Evolutionary conservation across 2,329 filamentous ascomycete genomes (phyloP).

Genomic region (Xylaria sp.): DNA sequence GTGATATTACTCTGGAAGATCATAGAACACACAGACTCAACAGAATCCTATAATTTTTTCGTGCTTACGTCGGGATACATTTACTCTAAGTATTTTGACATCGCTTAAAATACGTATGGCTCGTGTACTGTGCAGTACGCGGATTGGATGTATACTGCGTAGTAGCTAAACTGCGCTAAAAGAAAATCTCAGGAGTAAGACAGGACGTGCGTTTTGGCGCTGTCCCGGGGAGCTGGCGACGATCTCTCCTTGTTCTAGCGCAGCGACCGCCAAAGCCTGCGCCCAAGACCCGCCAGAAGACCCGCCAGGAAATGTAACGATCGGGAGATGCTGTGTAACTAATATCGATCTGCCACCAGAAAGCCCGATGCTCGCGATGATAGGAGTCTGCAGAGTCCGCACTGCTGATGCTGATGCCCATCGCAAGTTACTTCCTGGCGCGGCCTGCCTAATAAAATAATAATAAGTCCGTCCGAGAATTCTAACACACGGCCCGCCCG

Average conservation of each 20-base stretch:
- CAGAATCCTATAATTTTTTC: background rate
- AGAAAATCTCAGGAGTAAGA: background rate
- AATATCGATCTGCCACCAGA: constrained; percentile 36
- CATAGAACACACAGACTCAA: background rate
- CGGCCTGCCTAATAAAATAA: background rate
- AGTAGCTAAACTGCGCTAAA: too few species aligned
- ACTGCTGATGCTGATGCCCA: constrained; percentile 16
- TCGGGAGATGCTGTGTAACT: constrained; percentile 23
- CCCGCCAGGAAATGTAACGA: constrained; percentile 20
- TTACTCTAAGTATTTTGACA: background rate
- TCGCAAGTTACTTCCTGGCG: constrained; percentile 24
- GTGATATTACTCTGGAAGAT: background rate
- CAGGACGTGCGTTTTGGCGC: constrained; percentile 15
- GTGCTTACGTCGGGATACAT: background rate
- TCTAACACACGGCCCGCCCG: constrained; percentile 16
- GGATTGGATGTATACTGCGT: background rate
- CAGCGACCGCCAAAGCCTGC: constrained; percentile 23
- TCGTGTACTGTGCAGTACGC: constrained; percentile 3
- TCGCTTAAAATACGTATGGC: background rate
- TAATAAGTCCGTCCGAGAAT: constrained; percentile 14
- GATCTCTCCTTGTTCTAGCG: constrained; percentile 36
- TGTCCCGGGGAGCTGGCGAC: constrained; percentile 32
- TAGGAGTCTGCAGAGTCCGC: constrained; percentile 22
- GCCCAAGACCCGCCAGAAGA: background rate
- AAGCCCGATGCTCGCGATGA: constrained; percentile 33